Evolutionary conservation across 108 stramenopile genomes (phyloP).

Genomic region (Pseudonitzschia multiseries): DNA sequence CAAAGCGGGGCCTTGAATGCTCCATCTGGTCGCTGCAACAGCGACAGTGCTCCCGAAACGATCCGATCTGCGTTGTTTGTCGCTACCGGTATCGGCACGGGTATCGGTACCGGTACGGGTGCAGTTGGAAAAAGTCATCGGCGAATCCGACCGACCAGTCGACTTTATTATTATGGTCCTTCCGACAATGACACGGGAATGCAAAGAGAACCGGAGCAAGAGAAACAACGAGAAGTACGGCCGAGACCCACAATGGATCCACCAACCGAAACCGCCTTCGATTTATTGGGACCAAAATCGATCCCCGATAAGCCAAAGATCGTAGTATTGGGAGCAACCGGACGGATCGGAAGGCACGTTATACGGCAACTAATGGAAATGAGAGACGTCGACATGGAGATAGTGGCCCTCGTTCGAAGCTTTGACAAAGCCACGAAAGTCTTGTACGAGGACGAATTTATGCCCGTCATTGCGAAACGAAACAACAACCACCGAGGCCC

Average conservation of each 20-base stretch:
- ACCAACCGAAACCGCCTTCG: conserved; percentile 35
- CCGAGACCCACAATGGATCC: not conserved
- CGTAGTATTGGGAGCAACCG: conserved; percentile 71
- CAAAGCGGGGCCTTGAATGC: no score
- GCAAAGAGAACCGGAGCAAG: not conserved
- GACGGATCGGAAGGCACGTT: conserved; percentile 56
- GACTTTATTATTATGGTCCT: not conserved
- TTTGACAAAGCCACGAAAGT: conserved; percentile 52
- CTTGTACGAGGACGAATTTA: conserved; percentile 45
- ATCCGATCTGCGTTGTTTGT: no score
- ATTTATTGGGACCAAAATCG: conserved; percentile 19
- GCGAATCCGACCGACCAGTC: not conserved
- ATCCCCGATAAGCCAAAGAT: conserved; percentile 49
- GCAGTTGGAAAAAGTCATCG: not conserved
- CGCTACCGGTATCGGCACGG: no score
- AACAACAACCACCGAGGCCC: conserved; percentile 39
- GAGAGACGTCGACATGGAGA: conserved; percentile 46
- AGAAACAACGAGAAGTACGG: not conserved
- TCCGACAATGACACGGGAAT: conserved; percentile 7
- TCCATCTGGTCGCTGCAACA: no score
- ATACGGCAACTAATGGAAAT: conserved; percentile 50
- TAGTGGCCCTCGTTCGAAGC: conserved; percentile 68
- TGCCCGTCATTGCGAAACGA: not conserved
- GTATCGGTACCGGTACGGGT: no score
- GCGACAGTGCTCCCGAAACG: no score